phyloP scores from a whole-genome alignment of 225 moss, liverwort and hornwort genomes.

The Asterella californica region DNA sequence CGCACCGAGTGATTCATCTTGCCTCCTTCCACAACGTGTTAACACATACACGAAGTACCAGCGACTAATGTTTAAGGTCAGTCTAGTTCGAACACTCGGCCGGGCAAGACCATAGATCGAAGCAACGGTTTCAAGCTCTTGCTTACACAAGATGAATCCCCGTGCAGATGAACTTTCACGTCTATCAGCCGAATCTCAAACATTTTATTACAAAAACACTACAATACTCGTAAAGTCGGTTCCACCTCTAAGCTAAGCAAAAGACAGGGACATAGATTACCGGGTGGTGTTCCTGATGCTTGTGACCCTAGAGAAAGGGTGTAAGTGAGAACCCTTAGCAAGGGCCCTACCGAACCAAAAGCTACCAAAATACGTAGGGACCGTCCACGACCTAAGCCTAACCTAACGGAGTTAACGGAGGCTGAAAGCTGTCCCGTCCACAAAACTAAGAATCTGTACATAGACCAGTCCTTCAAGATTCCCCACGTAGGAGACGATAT shows the following conservation, averaged over 20 bases:
- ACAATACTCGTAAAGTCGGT: neutral
- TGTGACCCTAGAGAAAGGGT: neutral
- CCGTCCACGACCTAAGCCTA: neutral
- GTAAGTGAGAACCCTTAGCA: too few species aligned
- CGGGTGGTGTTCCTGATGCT: neutral
- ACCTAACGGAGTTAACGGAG: neutral
- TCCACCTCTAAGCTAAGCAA: neutral
- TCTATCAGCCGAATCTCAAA: too few species aligned
- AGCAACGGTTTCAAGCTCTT: too few species aligned
- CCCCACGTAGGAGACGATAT: neutral
- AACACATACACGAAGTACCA: too few species aligned
- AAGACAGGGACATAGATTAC: neutral
- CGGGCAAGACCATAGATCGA: too few species aligned
- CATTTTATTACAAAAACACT: neutral
- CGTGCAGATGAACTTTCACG: too few species aligned
- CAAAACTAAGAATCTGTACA: slow-evolving; percentile 6
- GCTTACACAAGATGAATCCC: too few species aligned
- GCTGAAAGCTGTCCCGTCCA: too few species aligned
- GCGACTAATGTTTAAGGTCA: too few species aligned
- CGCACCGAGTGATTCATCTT: too few species aligned
- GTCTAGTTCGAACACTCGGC: too few species aligned
- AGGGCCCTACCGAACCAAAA: neutral
- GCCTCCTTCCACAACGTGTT: too few species aligned
- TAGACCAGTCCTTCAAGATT: neutral
- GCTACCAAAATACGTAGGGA: neutral